phyloP scores from a whole-genome alignment of 1,284 basidiomycete genomes.

The Salmacisia buchloeana region DNA sequence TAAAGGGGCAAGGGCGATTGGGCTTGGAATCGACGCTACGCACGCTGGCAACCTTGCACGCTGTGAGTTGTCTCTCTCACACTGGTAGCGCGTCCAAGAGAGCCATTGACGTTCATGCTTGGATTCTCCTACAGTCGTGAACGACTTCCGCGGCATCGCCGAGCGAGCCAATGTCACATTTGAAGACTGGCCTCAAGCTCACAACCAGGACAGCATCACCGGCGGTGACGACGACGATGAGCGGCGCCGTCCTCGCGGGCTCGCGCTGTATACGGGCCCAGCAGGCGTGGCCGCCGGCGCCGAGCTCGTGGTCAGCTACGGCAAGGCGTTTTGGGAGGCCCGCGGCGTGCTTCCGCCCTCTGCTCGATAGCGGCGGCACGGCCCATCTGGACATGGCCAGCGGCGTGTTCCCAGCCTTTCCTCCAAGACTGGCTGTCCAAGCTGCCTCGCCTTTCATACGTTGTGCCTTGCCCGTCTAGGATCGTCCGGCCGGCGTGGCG shows the following conservation, averaged over 20 bases:
- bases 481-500: too few relatives aligned
- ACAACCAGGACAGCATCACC: conserved; percentile 16
- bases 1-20: conserved; percentile 48
- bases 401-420: too few relatives aligned
- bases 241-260: conserved; percentile 53
- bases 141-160: conserved; percentile 40
- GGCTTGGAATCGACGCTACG: conserved; percentile 64
- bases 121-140: conserved; percentile 21
- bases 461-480: too few relatives aligned
- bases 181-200: conserved; percentile 53
- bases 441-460: too few relatives aligned
- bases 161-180: conserved; percentile 31
- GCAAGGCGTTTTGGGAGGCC: conserved; percentile 80
- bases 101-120: neutral
- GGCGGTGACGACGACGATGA: conserved; percentile 81
- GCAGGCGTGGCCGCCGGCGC: conserved; percentile 69
- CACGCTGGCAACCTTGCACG: conserved; percentile 68
- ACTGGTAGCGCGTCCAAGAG: neutral
- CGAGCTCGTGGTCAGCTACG: conserved; percentile 82
- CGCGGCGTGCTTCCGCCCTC: conserved; percentile 37
- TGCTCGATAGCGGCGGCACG: too few relatives aligned
- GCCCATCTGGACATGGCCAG: too few relatives aligned
- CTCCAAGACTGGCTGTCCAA: too few relatives aligned
- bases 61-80: conserved; percentile 15
- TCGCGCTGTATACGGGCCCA: conserved; percentile 48